These are phyloP conservation scores for Magnaporthiopsis poae DNA, from an alignment of 2,329 filamentous ascomycete species.

Conservation along the genomic window DNA sequence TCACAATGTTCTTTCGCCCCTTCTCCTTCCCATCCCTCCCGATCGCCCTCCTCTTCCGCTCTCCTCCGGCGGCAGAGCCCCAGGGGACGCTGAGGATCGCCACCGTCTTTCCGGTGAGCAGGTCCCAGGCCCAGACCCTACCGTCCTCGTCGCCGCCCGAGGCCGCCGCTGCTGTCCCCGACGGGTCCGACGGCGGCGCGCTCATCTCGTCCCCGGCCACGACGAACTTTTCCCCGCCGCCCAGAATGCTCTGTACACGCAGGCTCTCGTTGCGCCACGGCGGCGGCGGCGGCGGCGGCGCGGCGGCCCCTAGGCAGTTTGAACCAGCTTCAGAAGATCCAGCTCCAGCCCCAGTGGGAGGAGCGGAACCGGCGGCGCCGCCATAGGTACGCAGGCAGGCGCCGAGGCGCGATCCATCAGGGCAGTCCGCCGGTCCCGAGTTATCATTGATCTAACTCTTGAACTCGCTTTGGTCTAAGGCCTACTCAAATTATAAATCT, in stretches of 20 bases:
- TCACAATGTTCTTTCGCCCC: conserved; percentile 49
- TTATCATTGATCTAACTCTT: too few species aligned
- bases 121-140: conserved; percentile 70
- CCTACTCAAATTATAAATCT: too few species aligned
- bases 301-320: neutral
- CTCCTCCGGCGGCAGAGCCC: conserved; percentile 37
- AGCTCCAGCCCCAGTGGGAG: too few species aligned
- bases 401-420: conserved; percentile 69
- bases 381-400: conserved; percentile 63
- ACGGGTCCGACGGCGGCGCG: conserved; percentile 13
- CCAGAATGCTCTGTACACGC: conserved; percentile 66
- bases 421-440: conserved; percentile 60
- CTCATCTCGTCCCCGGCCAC: conserved; percentile 68
- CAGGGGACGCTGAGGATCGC: conserved; percentile 52
- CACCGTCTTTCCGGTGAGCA: conserved; percentile 60
- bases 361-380: conserved; percentile 23
- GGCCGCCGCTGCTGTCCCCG: conserved; percentile 14
- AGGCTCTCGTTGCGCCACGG: conserved; percentile 57
- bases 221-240: conserved; percentile 65
- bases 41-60: conserved; percentile 39
- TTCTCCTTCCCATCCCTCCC: conserved; percentile 53
- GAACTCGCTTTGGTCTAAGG: too few species aligned
- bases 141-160: conserved; percentile 37
- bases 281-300: too few species aligned
- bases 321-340: too few species aligned